Conservation (phyloP, 202 grass and related monocot genomes). For the Bolboschoenoplectus hybrid region DNA sequence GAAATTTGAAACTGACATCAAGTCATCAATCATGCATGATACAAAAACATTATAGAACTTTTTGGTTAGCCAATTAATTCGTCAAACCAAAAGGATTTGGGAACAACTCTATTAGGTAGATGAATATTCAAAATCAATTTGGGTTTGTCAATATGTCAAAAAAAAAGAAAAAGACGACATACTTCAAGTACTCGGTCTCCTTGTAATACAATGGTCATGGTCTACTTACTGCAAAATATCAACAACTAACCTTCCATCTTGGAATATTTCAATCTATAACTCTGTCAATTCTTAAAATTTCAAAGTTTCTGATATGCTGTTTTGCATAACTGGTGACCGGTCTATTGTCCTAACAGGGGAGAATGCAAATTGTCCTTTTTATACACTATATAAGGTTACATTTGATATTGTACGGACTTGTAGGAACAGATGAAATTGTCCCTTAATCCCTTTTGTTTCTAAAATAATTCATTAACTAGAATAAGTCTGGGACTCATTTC, state of each 20-base stretch:
- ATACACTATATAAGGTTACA: background rate
- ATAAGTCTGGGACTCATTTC: constrained; percentile 5
- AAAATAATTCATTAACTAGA: constrained; percentile 37
- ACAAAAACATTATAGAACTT: background rate
- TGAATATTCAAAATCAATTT: background rate
- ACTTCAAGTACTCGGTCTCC: background rate
- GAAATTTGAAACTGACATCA: background rate
- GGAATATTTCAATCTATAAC: constrained; percentile 8
- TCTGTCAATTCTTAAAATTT: background rate
- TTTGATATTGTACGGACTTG: constrained; percentile 28
- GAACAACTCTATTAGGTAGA: constrained; percentile 5
- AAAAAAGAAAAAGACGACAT: background rate
- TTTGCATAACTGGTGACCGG: background rate
- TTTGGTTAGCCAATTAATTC: background rate
- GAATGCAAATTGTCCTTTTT: constrained; percentile 4
- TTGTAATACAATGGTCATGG: background rate
- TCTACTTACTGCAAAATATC: background rate
- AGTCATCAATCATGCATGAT: background rate
- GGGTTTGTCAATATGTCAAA: background rate
- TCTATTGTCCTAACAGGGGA: background rate
- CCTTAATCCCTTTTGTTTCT: background rate
- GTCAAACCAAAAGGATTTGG: background rate
- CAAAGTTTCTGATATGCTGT: background rate
- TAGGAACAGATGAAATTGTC: background rate
- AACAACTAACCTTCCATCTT: background rate